Conservation (phyloP, 108 stramenopile species). For the Nitzschia putrida region DNA sequence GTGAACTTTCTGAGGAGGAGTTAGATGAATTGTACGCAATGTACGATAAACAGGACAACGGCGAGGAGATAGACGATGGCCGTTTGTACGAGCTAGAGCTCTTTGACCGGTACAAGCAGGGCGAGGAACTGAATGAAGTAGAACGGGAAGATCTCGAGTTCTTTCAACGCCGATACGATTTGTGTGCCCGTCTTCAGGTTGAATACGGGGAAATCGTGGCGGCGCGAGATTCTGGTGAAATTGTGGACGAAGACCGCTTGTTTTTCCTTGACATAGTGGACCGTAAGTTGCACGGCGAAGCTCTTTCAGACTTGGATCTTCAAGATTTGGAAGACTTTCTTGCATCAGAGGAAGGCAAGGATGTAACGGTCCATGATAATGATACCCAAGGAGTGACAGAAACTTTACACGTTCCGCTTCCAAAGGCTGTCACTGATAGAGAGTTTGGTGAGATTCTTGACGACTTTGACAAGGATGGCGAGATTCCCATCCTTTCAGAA, state of each 20-base stretch:
- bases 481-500: too few species aligned
- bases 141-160: constrained; percentile 17
- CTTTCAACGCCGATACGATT: background rate
- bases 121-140: background rate
- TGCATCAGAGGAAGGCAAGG: background rate
- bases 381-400: too few species aligned
- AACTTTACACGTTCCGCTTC: too few species aligned
- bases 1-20: background rate
- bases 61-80: constrained; percentile 13
- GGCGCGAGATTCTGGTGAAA: constrained; percentile 4
- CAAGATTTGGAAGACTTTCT: constrained; percentile 14
- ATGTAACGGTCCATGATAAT: too few species aligned
- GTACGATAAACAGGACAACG: constrained; percentile 13
- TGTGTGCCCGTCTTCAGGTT: constrained; percentile 4
- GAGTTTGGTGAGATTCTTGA: too few species aligned
- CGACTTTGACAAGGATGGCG: too few species aligned
- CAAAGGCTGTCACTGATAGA: too few species aligned
- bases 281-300: constrained; percentile 7
- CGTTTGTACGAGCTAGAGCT: constrained; percentile 28
- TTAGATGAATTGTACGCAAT: constrained; percentile 12
- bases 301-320: background rate
- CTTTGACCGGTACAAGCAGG: constrained; percentile 9
- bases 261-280: constrained; percentile 8
- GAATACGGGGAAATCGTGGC: background rate
- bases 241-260: constrained; percentile 13